Percentiles rank a stretch among this genome's conserved stretches.
These are phyloP conservation scores for Hevea brasiliensis DNA, from an alignment of 345 rosid species.

Conservation along the genomic window DNA sequence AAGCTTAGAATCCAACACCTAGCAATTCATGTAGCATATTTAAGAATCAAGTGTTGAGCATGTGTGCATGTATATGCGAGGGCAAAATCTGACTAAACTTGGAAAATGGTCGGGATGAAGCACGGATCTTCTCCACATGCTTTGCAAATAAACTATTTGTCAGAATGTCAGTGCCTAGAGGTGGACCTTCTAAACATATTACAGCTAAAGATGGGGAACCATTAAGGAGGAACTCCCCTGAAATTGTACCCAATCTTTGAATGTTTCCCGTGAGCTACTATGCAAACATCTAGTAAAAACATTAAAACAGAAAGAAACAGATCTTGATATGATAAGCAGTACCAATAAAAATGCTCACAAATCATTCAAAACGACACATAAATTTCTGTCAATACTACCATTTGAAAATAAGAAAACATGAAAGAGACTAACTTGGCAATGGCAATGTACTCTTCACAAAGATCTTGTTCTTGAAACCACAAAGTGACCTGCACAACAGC, in stretches of 20 bases:
- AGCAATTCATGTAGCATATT: background rate
- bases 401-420: background rate
- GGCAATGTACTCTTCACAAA: slow-evolving; percentile 67
- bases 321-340: background rate
- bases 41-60: background rate
- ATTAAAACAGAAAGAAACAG: background rate
- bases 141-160: slow-evolving; percentile 59
- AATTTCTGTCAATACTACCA: background rate
- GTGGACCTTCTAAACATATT: slow-evolving; percentile 85
- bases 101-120: slow-evolving; percentile 55
- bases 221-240: slow-evolving; percentile 86
- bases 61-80: background rate
- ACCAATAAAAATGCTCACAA: background rate
- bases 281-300: slow-evolving; percentile 4
- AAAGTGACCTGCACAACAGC: slow-evolving; percentile 64
- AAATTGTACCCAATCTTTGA: slow-evolving; percentile 66
- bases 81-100: slow-evolving; percentile 45
- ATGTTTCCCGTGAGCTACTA: slow-evolving; percentile 63
- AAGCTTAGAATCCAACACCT: background rate
- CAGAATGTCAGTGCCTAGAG: slow-evolving; percentile 77
- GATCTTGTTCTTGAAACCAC: slow-evolving; percentile 65
- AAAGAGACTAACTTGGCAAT: slow-evolving; percentile 60
- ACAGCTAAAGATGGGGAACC: slow-evolving; percentile 67
- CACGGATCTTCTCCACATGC: slow-evolving; percentile 63
- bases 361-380: background rate